Percentiles rank a stretch among this genome's conserved stretches.
phyloP scores from a whole-genome alignment of 768 basidiomycete species.

The Rickenella mellea region DNA sequence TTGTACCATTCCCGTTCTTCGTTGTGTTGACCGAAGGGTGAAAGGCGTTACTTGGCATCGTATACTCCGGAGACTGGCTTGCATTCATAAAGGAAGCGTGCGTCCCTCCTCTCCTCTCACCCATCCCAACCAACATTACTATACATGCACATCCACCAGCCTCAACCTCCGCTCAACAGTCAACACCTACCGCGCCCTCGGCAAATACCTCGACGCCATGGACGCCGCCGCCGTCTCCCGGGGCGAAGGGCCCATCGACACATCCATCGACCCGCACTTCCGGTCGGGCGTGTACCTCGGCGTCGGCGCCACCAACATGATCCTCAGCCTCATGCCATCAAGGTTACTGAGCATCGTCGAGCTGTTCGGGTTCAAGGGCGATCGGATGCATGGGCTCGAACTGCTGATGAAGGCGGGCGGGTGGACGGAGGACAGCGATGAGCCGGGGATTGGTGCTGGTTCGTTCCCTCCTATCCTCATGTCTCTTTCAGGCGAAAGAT shows the following conservation, averaged over 20 bases:
- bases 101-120: constrained; percentile 21
- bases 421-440: constrained; percentile 35
- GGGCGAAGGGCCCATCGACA: constrained; percentile 49
- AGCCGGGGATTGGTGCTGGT: constrained; percentile 42
- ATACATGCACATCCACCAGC: constrained; percentile 26
- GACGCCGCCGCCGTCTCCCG: constrained; percentile 46
- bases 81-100: constrained; percentile 89
- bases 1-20: neutral
- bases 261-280: constrained; percentile 74
- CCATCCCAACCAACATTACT: neutral
- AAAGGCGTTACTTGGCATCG: constrained; percentile 77
- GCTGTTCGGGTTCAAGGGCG: constrained; percentile 84
- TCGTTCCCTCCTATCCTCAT: constrained; percentile 8
- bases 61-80: constrained; percentile 89
- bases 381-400: constrained; percentile 58
- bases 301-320: constrained; percentile 75
- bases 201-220: constrained; percentile 61
- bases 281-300: constrained; percentile 89
- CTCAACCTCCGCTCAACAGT: constrained; percentile 88
- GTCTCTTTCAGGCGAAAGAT: neutral
- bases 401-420: constrained; percentile 57
- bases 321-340: constrained; percentile 77
- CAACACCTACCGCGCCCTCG: constrained; percentile 72
- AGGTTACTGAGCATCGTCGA: constrained; percentile 76
- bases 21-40: too few relatives aligned